A percentile compares a stretch with the other conserved stretches of the same genome.
phyloP scores from a whole-genome alignment of 2,329 filamentous ascomycete species.

The Fusarium agapanthi region DNA sequence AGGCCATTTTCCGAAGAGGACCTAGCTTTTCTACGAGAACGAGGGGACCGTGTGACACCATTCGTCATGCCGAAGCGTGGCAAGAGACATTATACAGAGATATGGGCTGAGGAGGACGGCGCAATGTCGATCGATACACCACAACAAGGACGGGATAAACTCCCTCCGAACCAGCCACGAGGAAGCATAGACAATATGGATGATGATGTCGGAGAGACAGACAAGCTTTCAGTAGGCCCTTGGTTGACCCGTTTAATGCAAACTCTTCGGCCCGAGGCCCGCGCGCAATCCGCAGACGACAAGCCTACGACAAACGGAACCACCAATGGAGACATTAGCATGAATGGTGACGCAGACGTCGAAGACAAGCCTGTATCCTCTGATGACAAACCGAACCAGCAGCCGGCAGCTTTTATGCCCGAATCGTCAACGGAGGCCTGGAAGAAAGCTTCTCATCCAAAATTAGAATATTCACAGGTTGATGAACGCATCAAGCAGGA shows the following conservation, averaged over 20 bases:
- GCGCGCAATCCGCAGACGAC: slow-evolving; percentile 64
- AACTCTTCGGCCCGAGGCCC: slow-evolving; percentile 80
- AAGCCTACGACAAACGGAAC: slow-evolving; percentile 62
- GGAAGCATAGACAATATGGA: slow-evolving; percentile 87
- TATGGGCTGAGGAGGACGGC: slow-evolving; percentile 95
- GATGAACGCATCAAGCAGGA: slow-evolving; percentile 94
- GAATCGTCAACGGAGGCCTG: slow-evolving; percentile 80
- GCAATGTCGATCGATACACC: slow-evolving; percentile 76
- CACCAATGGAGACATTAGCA: slow-evolving; percentile 63
- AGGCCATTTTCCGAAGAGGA: slow-evolving; percentile 92
- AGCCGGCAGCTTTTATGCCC: slow-evolving; percentile 81
- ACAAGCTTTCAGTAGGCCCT: slow-evolving; percentile 88
- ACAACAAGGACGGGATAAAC: slow-evolving; percentile 68
- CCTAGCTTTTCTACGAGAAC: slow-evolving; percentile 88
- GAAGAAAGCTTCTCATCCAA: slow-evolving; percentile 78
- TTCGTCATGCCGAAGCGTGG: slow-evolving; percentile 89
- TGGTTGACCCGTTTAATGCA: slow-evolving; percentile 83
- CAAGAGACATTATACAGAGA: slow-evolving; percentile 84
- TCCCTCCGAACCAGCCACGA: slow-evolving; percentile 82
- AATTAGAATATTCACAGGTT: slow-evolving; percentile 84
- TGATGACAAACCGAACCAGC: slow-evolving; percentile 54
- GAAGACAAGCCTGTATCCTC: slow-evolving; percentile 47
- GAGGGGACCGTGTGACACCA: slow-evolving; percentile 82
- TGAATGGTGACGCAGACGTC: slow-evolving; percentile 59
- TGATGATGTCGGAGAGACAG: slow-evolving; percentile 86